Evolutionary conservation across 345 rosid genomes (phyloP), one percentile per base, ranked within the genome.

Genomic region (Erodium maritimum): DNA sequence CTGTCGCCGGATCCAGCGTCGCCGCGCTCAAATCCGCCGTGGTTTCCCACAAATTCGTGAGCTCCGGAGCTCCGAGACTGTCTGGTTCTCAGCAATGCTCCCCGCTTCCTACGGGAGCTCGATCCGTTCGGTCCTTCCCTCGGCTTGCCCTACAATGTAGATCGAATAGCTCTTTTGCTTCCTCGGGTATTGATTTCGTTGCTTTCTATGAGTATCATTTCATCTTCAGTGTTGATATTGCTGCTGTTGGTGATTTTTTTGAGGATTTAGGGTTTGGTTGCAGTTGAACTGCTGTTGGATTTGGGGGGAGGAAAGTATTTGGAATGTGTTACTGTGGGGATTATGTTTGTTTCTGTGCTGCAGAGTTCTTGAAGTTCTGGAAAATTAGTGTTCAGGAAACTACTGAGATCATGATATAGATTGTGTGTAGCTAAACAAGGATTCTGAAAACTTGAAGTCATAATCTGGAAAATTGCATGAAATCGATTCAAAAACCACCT

Each of bases 1-100:
- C 88, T 17, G 12, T 14, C 48, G 70, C 90, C 51, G 88, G 78
- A 71, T 73, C 95, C 55, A 78, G 54, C 46, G 56, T 71, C 66
- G 61, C 73, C 61, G 75, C 84, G 37, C 67, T 82, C 65, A 84
- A 77, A 74, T 56, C 79, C 19, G 65, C 74, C 46, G 73, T 74
- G 6, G 64, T 60, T 66, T 69, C 80, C 5, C 52, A 60, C 23
- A 67, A 46, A 55, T 56, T 50, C n/a, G 48, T 51, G 14, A 45
- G 18, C 33, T 67, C 71, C 50, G 29, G 67, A 25, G 75, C 68
- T 48, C 76, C 69, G 22, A 79, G 71, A 75, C 19, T 64, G 60
- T 53, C 61, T 42, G 85, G 76, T 14, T 58, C 71, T 58, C 72
- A 64, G n/a, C 82, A 80, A 61, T 77, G 80, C 75, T 56, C 81